A percentile compares a stretch with the other conserved stretches of the same genome.
phyloP scores from a whole-genome alignment of 2,329 filamentous ascomycete species.

The Ceratocystis cubensis region DNA sequence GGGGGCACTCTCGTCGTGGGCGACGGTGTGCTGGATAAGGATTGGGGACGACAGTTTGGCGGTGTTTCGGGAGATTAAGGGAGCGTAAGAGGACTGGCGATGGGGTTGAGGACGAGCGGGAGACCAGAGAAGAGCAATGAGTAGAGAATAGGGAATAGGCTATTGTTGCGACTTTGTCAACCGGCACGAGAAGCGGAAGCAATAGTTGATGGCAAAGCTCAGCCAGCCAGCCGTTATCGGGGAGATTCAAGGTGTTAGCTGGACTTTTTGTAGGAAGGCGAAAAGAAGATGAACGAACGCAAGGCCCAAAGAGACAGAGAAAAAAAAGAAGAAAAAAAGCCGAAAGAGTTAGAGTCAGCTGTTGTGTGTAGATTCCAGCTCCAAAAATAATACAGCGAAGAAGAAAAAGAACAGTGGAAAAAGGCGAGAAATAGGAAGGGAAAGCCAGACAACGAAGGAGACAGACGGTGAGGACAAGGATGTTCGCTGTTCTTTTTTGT shows the following conservation, averaged over 20 bases:
- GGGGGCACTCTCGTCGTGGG: slow-evolving; percentile 74
- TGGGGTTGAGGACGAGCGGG: slow-evolving; percentile 1
- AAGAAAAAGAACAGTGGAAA: neutral
- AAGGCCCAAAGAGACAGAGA: neutral
- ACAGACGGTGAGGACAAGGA: slow-evolving; percentile 6
- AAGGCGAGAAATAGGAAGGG: neutral
- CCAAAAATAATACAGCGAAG: neutral
- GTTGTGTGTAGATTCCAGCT: neutral
- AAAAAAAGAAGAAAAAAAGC: neutral
- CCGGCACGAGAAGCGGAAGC: no score
- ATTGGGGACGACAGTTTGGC: slow-evolving; percentile 91
- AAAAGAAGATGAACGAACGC: neutral
- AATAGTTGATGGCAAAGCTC: no score
- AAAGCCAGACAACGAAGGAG: slow-evolving; percentile 8
- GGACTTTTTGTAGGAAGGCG: neutral
- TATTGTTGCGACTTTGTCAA: neutral
- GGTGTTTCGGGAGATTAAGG: slow-evolving; percentile 44
- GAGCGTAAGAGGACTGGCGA: neutral
- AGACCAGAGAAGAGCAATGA: neutral
- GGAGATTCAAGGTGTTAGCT: neutral
- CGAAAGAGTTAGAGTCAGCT: neutral
- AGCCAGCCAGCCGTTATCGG: no score
- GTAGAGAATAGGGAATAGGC: neutral
- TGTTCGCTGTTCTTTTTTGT: neutral
- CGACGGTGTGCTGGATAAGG: slow-evolving; percentile 77